phyloP scores from a whole-genome alignment of 805 yeast species.

The Candida insectorum region DNA sequence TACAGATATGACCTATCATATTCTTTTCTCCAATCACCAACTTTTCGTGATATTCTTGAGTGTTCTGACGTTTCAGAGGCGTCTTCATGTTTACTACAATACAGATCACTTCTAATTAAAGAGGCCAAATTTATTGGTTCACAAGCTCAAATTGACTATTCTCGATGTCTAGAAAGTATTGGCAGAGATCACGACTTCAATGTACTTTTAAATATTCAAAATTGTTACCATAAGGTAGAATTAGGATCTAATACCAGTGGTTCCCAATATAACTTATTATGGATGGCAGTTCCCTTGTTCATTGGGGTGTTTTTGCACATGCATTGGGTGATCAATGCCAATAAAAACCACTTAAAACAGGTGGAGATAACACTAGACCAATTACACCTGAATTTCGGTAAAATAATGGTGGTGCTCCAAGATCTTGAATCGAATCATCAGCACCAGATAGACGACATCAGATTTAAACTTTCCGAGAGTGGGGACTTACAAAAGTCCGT shows the following conservation, averaged over 20 bases:
- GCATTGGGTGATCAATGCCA: too few species aligned
- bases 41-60: conserved; percentile 7
- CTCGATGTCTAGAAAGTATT: conserved; percentile 15
- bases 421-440: too few species aligned
- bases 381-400: too few species aligned
- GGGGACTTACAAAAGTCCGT: conserved; percentile 16
- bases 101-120: conserved; percentile 8
- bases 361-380: too few species aligned
- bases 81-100: conserved; percentile 14
- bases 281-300: neutral
- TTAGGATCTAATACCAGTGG: conserved; percentile 7
- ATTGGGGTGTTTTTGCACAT: too few species aligned
- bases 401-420: too few species aligned
- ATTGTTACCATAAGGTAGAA: conserved; percentile 22
- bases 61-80: conserved; percentile 20
- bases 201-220: conserved; percentile 19
- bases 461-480: too few species aligned
- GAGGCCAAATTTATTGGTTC: conserved; percentile 4
- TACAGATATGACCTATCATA: too few species aligned
- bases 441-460: too few species aligned
- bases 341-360: neutral
- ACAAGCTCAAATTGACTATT: conserved; percentile 4
- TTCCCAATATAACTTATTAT: conserved; percentile 1
- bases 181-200: conserved; percentile 16
- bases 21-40: too few species aligned